phyloP scores from a whole-genome alignment of 2,329 filamentous ascomycete species.

The Colletotrichum chlorophyti region DNA sequence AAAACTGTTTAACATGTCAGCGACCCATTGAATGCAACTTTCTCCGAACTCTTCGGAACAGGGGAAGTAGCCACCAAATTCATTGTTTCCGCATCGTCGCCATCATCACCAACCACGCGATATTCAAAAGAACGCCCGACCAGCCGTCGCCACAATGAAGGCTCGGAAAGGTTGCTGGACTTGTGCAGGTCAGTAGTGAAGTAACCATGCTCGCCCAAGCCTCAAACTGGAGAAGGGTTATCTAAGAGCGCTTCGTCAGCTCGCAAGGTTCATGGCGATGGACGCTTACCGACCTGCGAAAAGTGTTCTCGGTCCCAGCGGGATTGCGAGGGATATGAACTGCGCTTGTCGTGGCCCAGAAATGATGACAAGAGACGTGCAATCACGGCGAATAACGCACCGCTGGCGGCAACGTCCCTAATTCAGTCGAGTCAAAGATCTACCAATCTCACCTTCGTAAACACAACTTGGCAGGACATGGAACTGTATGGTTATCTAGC shows the following conservation, averaged over 20 bases:
- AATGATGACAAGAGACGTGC: background rate
- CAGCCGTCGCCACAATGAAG: background rate
- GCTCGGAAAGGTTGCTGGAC: slow-evolving; percentile 11
- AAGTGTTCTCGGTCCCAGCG: background rate
- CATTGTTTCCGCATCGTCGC: too few species aligned
- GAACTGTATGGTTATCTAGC: background rate
- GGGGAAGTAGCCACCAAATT: too few species aligned
- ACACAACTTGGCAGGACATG: background rate
- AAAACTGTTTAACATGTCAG: background rate
- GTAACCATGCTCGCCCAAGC: too few species aligned
- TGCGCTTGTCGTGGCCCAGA: slow-evolving; percentile 8
- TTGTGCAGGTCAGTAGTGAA: slow-evolving; percentile 3
- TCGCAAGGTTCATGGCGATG: slow-evolving; percentile 6
- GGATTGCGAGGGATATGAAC: background rate
- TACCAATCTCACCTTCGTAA: background rate
- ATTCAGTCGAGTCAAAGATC: accelerated
- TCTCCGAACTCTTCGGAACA: background rate
- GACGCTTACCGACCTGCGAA: background rate
- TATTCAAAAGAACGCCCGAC: accelerated
- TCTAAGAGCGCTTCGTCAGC: background rate
- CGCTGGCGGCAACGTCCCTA: background rate
- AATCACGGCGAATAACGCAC: background rate
- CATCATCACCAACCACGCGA: too few species aligned
- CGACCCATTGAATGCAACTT: slow-evolving; percentile 4
- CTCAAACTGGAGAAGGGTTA: background rate